phyloP scores from a whole-genome alignment of 2,329 filamentous ascomycete species.

The Botrytis deweyae region DNA sequence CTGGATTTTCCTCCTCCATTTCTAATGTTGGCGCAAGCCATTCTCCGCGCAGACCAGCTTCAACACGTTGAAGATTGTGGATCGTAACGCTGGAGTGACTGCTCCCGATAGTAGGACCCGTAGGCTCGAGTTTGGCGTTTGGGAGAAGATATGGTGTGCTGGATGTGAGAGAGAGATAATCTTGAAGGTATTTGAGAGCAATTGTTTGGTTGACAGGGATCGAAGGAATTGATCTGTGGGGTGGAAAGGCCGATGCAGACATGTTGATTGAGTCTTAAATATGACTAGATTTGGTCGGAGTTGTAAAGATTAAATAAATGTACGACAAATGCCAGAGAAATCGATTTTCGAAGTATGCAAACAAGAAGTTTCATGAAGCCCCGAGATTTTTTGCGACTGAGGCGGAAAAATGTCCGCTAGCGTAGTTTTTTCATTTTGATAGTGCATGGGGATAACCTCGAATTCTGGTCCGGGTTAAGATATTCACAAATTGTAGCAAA shows the following conservation, averaged over 20 bases:
- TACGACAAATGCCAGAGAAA: neutral
- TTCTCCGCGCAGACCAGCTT: constrained; percentile 52
- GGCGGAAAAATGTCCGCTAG: constrained; percentile 29
- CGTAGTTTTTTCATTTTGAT: constrained; percentile 19
- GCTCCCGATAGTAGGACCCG: constrained; percentile 36
- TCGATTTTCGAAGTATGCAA: neutral
- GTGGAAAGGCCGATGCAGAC: constrained; percentile 39
- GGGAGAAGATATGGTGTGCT: constrained; percentile 37
- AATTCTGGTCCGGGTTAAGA: neutral
- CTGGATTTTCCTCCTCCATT: constrained; percentile 34
- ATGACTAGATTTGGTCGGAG: neutral
- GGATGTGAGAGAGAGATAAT: constrained; percentile 35
- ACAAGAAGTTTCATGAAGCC: neutral
- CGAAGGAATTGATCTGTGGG: constrained; percentile 32
- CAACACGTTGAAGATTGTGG: constrained; percentile 53
- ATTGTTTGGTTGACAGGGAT: constrained; percentile 34
- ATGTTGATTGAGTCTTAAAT: constrained; percentile 27
- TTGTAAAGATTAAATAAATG: neutral
- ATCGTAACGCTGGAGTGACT: constrained; percentile 45
- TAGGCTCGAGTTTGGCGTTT: constrained; percentile 39
- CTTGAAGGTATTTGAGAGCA: constrained; percentile 37
- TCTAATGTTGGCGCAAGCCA: constrained; percentile 46
- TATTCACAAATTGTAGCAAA: constrained; percentile 22
- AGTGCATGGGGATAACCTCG: constrained; percentile 19
- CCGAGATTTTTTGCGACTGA: constrained; percentile 24